Conservation (phyloP, 75 land plant genomes). For the Pinus tabuliformis region DNA sequence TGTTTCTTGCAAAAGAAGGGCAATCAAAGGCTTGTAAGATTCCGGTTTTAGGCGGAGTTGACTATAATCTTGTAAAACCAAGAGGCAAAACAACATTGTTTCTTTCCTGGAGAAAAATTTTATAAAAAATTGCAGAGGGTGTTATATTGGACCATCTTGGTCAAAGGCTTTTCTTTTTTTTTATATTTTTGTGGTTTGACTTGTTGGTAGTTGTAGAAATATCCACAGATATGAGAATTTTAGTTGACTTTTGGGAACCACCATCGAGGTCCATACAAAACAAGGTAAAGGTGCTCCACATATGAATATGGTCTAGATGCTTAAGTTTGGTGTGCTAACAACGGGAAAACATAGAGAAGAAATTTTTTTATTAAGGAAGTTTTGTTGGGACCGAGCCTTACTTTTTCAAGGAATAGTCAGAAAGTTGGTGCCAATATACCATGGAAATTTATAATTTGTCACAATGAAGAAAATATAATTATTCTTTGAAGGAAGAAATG, state of each 20-base stretch:
- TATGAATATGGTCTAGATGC: constrained; percentile 52
- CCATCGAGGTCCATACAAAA: no score
- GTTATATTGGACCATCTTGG: constrained; percentile 67
- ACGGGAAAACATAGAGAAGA: constrained; percentile 63
- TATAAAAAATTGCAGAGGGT: constrained; percentile 29
- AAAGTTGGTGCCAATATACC: constrained; percentile 46
- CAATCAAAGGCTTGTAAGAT: constrained; percentile 52
- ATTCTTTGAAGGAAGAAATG: constrained; percentile 53
- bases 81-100: constrained; percentile 74
- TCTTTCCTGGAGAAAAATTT: constrained; percentile 41
- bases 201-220: no score
- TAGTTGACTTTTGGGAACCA: no score
- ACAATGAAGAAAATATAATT: constrained; percentile 61
- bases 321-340: constrained; percentile 24
- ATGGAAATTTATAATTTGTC: constrained; percentile 55
- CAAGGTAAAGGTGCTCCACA: constrained; percentile 80
- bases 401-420: constrained; percentile 45
- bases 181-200: no score
- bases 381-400: constrained; percentile 44
- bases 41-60: constrained; percentile 54
- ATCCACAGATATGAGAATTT: no score
- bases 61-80: constrained; percentile 30
- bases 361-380: constrained; percentile 67
- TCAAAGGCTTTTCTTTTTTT: no score
- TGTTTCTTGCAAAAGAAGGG: constrained; percentile 82